These are phyloP conservation scores for Aspergillus transmontanensis DNA, from an alignment of 2,329 filamentous ascomycete species.

Conservation along the genomic window DNA sequence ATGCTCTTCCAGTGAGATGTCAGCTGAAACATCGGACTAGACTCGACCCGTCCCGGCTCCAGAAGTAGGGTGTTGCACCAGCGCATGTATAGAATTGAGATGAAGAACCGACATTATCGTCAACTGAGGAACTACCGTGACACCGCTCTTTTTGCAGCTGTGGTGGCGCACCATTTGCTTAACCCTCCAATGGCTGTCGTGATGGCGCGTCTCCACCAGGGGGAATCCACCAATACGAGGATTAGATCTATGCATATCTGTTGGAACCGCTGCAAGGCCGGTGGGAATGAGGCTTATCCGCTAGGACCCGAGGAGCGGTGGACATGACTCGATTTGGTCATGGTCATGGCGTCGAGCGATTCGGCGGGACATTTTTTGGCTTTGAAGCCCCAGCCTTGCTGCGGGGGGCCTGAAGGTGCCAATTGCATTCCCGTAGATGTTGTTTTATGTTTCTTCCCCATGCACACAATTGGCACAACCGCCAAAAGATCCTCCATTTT, in stretches of 20 bases:
- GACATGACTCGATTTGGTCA: background rate
- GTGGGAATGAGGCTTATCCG: slow-evolving; percentile 6
- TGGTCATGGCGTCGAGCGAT: background rate
- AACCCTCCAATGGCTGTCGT: background rate
- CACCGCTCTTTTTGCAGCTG: slow-evolving; percentile 19
- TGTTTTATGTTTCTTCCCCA: background rate
- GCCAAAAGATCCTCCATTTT: background rate
- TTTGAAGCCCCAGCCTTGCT: background rate
- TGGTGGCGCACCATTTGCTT: slow-evolving; percentile 1
- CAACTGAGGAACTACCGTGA: slow-evolving; percentile 1
- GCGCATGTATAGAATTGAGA: background rate
- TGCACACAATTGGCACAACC: background rate
- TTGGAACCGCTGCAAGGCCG: background rate
- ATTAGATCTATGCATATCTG: background rate
- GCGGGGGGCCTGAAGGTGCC: background rate
- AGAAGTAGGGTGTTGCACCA: background rate
- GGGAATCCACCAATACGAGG: slow-evolving; percentile 6
- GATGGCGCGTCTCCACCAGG: background rate
- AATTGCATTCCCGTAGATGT: background rate
- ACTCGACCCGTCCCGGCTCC: background rate
- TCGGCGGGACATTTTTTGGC: background rate
- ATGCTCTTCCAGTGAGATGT: background rate
- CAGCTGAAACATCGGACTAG: background rate
- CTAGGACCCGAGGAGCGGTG: background rate
- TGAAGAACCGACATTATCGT: background rate